Conservation (phyloP, 768 basidiomycete species). For the Xerocomellus intermedius region DNA sequence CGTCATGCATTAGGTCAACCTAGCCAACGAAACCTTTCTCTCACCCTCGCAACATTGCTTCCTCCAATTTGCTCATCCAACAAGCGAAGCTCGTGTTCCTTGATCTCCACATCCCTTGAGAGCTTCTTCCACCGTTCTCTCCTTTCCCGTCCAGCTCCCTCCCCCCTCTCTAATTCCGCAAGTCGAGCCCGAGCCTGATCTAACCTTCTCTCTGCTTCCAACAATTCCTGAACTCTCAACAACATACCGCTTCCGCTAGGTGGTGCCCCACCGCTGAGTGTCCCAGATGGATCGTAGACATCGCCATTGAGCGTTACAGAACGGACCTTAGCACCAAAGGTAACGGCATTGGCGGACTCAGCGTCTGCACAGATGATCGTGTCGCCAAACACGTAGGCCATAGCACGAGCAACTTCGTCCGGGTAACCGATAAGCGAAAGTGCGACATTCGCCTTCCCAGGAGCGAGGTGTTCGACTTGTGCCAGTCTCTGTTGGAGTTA, state of each 20-base stretch:
- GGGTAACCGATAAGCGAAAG: conserved; percentile 86
- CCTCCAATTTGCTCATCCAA: conserved; percentile 83
- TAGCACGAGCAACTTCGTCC: conserved; percentile 79
- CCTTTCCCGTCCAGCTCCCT: conserved; percentile 47
- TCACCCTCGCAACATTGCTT: conserved; percentile 85
- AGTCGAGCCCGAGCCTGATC: conserved; percentile 48
- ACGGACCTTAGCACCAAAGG: conserved; percentile 69
- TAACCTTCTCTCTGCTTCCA: conserved; percentile 63
- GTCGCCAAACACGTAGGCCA: conserved; percentile 91
- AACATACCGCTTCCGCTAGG: conserved; percentile 73
- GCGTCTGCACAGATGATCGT: conserved; percentile 90
- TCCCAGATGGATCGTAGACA: conserved; percentile 94
- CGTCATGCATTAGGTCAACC: neutral
- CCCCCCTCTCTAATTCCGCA: conserved; percentile 52
- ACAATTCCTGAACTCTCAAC: conserved; percentile 79
- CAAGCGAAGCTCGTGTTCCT: conserved; percentile 80
- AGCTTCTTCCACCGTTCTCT: conserved; percentile 62
- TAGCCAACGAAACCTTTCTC: conserved; percentile 21
- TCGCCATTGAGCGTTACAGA: conserved; percentile 95
- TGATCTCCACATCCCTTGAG: conserved; percentile 78
- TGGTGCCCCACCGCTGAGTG: conserved; percentile 87
- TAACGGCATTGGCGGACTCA: conserved; percentile 81
- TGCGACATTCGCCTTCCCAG: conserved; percentile 80
- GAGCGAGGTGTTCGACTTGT: conserved; percentile 67
- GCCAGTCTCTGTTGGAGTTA: conserved; percentile 62